Evolutionary conservation across 768 basidiomycete species (phyloP).

Genomic region (Termitomyces sp.): DNA sequence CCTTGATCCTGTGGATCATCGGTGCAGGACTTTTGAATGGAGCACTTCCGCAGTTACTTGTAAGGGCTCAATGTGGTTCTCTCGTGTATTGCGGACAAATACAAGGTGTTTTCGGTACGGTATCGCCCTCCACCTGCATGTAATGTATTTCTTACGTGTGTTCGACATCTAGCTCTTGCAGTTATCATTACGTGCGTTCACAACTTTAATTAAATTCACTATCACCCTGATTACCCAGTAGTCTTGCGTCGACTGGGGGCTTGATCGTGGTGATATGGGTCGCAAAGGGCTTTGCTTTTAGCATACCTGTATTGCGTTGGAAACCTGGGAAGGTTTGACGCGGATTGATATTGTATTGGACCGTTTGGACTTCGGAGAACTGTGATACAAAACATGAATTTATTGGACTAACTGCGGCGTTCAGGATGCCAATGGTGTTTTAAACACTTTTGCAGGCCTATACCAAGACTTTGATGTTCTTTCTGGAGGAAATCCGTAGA

Average conservation of each 20-base stretch:
- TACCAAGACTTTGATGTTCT: conserved; percentile 24
- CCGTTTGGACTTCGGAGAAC: background rate
- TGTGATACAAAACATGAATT: background rate
- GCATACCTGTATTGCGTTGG: background rate
- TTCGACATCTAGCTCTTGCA: conserved; percentile 32
- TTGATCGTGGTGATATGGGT: conserved; percentile 47
- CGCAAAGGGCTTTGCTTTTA: conserved; percentile 41
- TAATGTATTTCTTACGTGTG: background rate
- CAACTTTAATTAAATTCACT: background rate
- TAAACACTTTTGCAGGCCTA: conserved; percentile 37
- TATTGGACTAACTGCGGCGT: background rate
- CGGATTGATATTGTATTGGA: background rate
- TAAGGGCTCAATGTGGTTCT: conserved; percentile 33
- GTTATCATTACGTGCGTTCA: conserved; percentile 43
- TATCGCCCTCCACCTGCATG: background rate
- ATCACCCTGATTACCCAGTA: conserved; percentile 17
- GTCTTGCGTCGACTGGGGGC: conserved; percentile 41
- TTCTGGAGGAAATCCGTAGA: conserved; percentile 42
- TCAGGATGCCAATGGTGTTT: conserved; percentile 42
- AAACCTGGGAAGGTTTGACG: background rate
- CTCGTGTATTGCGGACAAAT: conserved; percentile 56
- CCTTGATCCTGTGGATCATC: conserved; percentile 59
- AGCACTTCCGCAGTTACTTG: conserved; percentile 40
- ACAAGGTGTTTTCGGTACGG: conserved; percentile 47
- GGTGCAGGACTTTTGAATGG: conserved; percentile 48